Conservation (phyloP, 306 rosid species). For the Echinosophora koreensis region DNA sequence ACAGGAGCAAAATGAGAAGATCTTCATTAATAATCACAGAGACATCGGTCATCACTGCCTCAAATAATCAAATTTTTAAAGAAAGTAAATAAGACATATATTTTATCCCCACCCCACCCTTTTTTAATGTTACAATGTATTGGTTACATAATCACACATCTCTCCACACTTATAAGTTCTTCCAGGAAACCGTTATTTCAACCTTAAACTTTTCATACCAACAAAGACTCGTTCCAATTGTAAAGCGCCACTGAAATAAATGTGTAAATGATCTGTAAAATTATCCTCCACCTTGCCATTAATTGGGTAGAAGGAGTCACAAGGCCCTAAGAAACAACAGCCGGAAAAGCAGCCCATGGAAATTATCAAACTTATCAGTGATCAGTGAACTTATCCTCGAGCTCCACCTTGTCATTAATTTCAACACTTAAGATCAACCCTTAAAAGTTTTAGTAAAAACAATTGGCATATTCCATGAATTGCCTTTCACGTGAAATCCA, state of each 20-base stretch:
- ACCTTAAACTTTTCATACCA: neutral
- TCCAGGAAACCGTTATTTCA: conserved; percentile 8
- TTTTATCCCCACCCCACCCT: neutral
- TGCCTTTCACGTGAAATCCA: too few relatives aligned
- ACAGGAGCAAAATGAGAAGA: conserved; percentile 6
- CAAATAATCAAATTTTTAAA: neutral
- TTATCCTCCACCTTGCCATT: conserved; percentile 5
- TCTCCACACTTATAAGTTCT: neutral
- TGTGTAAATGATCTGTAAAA: neutral
- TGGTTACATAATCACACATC: neutral
- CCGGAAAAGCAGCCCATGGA: neutral
- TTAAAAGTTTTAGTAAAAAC: too few relatives aligned
- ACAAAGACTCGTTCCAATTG: neutral
- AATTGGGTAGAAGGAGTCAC: neutral
- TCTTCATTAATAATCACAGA: neutral
- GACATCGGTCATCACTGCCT: neutral
- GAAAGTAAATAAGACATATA: neutral
- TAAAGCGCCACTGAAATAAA: too few relatives aligned
- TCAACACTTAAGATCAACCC: neutral
- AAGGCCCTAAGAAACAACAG: neutral
- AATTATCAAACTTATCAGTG: neutral
- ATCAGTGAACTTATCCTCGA: neutral
- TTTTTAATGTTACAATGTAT: neutral
- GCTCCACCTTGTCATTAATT: conserved; percentile 9
- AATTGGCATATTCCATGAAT: neutral